Base-by-base conservation (phyloP, 352 stramenopile species). In the Globisporangium acanthophoron region DNA sequence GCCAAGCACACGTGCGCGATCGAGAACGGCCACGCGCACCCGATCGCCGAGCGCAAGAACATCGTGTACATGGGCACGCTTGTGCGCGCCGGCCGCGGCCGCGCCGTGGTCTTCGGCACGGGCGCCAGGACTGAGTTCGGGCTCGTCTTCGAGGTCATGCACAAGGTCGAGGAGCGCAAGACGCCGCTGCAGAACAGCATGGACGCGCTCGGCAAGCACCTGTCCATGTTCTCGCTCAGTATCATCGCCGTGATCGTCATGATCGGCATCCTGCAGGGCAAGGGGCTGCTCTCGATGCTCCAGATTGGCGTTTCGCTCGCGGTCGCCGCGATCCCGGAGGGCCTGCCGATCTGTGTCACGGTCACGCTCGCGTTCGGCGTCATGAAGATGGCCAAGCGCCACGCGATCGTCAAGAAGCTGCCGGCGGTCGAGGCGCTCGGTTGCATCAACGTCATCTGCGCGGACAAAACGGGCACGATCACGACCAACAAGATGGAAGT, bases 21-120 rank as follows among this genome's bases (percentile, higher is more conserved):
- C 29, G 69, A n/a, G 11, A 12, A 87, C 29, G 85, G 77, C 33
- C 78, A 91, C 33, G n/a, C 75, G 46, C 79, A 90, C 29, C 70
- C 81, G 15, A 74, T 94, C 41, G 82, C 85, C 7, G 85, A 94
- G 52, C 74, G 82, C 24, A 92, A 91, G 56, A 84, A 99, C 70
- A 82, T 99, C 35, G 76, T 97, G 13, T 99, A 99, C 79, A 97
- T 97, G 82, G 96, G 96, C 31, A 99, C 96, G 21, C 78, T 99
- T 18, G 90, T 99, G 29, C 94, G 88, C 37, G 77, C 74, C 16
- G 97, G 97, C 5, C 80, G 92, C 24, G 96, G 86, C n/a, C 80
- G 87, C 56, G 96, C 92, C 11, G 69, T 99, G 1, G 96, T 99
- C 15, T 80, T 97, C 50, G 85, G 88, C 16, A 98, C 96, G n/a